Evolutionary conservation across 345 rosid species (phyloP).

Genomic region (Syzygium aromaticum): DNA sequence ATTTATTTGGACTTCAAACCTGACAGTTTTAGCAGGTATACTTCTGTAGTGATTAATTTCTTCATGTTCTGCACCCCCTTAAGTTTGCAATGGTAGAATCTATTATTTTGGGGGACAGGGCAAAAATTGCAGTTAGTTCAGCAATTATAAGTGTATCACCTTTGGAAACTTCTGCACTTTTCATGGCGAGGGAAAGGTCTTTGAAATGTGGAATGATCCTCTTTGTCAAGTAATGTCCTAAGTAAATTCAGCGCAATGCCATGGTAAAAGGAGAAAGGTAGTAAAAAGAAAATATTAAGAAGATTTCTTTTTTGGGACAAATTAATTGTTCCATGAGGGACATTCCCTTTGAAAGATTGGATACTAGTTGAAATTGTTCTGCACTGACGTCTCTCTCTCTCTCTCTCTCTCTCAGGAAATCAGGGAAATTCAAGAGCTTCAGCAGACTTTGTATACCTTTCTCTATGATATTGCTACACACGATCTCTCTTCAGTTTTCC

Average conservation of each 20-base stretch:
- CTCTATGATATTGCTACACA: constrained; percentile 82
- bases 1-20: neutral
- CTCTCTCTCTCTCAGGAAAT: constrained; percentile 43
- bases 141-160: neutral
- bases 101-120: neutral
- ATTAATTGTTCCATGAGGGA: neutral
- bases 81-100: neutral
- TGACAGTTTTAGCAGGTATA: neutral
- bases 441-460: constrained; percentile 71
- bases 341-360: neutral
- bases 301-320: neutral
- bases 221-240: neutral
- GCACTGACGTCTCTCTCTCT: neutral
- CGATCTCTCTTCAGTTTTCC: constrained; percentile 73
- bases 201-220: neutral
- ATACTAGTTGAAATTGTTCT: neutral
- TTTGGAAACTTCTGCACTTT: neutral
- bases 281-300: neutral
- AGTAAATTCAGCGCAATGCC: neutral
- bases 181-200: neutral
- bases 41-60: neutral
- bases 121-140: neutral
- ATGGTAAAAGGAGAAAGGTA: neutral
- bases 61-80: neutral
- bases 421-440: constrained; percentile 87